A percentile compares a stretch with the other conserved stretches of the same genome.
These are phyloP conservation scores for Plasmodium billcollinsi DNA, from an alignment of 169 alveolate genomes.

Conservation along the genomic window DNA sequence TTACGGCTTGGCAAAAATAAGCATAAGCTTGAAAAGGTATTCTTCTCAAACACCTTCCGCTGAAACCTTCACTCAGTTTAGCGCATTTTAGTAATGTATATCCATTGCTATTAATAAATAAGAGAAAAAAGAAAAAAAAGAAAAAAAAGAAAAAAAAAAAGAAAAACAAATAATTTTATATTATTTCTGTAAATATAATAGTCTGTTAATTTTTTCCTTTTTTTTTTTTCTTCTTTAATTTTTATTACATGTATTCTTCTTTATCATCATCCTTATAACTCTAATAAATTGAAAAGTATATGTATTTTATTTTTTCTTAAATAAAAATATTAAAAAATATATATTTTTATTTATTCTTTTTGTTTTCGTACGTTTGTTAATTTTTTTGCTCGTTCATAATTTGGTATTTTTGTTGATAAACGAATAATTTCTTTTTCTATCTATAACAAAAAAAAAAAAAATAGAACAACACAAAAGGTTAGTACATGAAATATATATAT, in stretches of 20 bases:
- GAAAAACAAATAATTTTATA: neutral
- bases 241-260: constrained; percentile 52
- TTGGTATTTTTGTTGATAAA: constrained; percentile 46
- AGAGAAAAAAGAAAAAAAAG: neutral
- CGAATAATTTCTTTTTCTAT: constrained; percentile 57
- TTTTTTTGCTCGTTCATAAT: constrained; percentile 38
- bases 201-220: neutral
- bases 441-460: constrained; percentile 20
- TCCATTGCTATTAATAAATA: constrained; percentile 36
- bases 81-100: constrained; percentile 74
- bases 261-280: constrained; percentile 17
- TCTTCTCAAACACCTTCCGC: constrained; percentile 86
- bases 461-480: neutral
- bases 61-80: constrained; percentile 76
- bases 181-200: neutral
- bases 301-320: neutral
- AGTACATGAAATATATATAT: neutral
- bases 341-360: neutral
- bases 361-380: constrained; percentile 22
- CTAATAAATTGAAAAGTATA: constrained; percentile 3
- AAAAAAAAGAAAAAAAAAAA: neutral
- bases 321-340: neutral
- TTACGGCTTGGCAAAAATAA: constrained; percentile 77
- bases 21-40: constrained; percentile 87
- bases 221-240: neutral